These are phyloP conservation scores for Populus pruinosa DNA, from an alignment of 345 rosid genomes.

Conservation along the genomic window DNA sequence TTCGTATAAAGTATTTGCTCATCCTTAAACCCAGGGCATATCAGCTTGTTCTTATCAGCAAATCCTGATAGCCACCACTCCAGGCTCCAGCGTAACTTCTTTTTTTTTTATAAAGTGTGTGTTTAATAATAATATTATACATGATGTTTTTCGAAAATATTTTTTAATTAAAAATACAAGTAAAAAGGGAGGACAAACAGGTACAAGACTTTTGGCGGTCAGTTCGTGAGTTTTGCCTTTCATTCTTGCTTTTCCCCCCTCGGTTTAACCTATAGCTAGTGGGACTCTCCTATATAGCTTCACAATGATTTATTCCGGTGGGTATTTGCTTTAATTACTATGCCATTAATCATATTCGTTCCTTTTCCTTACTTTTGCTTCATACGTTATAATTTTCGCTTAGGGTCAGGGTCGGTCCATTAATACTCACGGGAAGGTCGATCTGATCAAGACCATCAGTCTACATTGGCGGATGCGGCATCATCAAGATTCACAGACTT, in stretches of 20 bases:
- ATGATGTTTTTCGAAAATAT: too few species aligned
- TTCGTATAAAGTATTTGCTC: background rate
- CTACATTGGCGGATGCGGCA: conserved; percentile 43
- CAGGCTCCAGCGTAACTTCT: background rate
- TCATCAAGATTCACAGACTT: conserved; percentile 47
- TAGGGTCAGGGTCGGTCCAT: conserved; percentile 16
- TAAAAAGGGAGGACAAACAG: background rate
- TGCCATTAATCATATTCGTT: background rate
- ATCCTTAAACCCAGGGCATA: background rate
- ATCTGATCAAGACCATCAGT: conserved; percentile 17
- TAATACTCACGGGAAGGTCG: background rate
- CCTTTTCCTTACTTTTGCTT: conserved; percentile 5
- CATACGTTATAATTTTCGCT: background rate
- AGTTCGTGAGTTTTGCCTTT: background rate
- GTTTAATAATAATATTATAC: too few species aligned
- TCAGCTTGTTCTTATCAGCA: background rate
- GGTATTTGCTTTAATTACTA: conserved; percentile 7
- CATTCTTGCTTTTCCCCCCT: background rate
- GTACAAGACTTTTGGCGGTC: background rate
- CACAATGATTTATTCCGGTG: conserved; percentile 15
- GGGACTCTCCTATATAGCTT: conserved; percentile 11
- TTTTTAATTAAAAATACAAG: too few species aligned
- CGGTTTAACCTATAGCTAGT: background rate
- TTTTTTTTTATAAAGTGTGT: background rate
- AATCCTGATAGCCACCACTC: background rate